Base-by-base conservation (phyloP, 768 basidiomycete genomes). In the Leucocoprinus birnbaumii region DNA sequence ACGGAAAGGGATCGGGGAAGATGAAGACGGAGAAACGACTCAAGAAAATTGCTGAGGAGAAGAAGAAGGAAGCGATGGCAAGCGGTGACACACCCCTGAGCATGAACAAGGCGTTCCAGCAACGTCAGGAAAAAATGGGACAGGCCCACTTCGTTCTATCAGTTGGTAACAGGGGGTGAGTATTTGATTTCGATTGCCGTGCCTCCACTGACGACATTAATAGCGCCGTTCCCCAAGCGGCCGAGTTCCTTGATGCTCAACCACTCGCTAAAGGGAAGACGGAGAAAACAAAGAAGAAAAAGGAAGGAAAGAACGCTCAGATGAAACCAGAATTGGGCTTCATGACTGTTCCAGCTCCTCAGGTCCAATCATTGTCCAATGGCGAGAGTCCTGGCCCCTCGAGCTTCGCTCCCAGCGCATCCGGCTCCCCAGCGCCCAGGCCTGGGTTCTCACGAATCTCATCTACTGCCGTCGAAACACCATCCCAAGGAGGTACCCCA, bases 41-140 rank as follows among this genome's bases (percentile, higher is more conserved):
- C 60, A 94, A 95, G 82, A 94, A 90, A 76, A 98, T 98, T 60
- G 91, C 87, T n/a, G 95, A 98, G 63, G 97, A 99, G 76, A 84
- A 89, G 69, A 98, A 97, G 77, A 82, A 93, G 66, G 84, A 84
- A 56, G 89, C 94, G 9, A 98, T 98, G 94, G 85, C 80, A 16
- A 93, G 93, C 62, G 92, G 93, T 1, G 97, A 99, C 72, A 98
- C 96, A 1, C 94, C 96, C 2, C 74, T 94, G 51, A 95, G 92
- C 65, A 97, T 98, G 91, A 94, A 87, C 61, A 84, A 79, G 58
- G 95, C 94, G 11, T 99, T 99, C 76, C 88, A 95, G 65, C 84
- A 87, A 51, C 79, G 97, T 54, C 94, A 97, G 67, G 87, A 94
- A 70, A 94, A 93, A 75, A 84, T 91, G 8, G 96, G 97, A 1